phyloP scores from a whole-genome alignment of 164 flowering plant genomes.

The Litsea cubeba region DNA sequence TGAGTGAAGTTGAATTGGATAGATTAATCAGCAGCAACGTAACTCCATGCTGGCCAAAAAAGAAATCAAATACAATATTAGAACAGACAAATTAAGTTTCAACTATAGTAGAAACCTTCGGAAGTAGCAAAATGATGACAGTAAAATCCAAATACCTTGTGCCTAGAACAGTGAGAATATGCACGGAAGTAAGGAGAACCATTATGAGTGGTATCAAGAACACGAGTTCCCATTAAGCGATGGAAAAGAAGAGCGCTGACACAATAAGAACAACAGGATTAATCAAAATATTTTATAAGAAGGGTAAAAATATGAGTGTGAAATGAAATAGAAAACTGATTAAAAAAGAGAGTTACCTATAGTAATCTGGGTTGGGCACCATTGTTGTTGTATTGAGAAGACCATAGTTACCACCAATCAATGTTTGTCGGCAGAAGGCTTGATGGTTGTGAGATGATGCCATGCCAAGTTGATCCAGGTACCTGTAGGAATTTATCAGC shows the following conservation, averaged over 20 bases:
- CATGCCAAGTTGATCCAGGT: slow-evolving; percentile 74
- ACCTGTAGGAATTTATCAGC: slow-evolving; percentile 31
- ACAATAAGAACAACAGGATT: not conserved
- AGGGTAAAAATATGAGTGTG: not conserved
- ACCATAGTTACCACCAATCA: slow-evolving; percentile 76
- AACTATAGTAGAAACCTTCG: no score
- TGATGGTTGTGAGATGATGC: slow-evolving; percentile 45
- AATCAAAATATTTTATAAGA: not conserved
- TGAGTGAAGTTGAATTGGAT: slow-evolving; percentile 36
- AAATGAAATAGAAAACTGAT: slow-evolving; percentile 19
- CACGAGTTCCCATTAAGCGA: slow-evolving; percentile 59
- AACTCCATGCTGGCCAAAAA: slow-evolving; percentile 37
- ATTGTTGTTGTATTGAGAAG: slow-evolving; percentile 60
- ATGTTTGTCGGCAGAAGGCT: slow-evolving; percentile 61
- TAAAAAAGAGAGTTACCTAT: slow-evolving; percentile 37
- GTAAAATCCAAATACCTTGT: slow-evolving; percentile 21
- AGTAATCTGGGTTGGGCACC: slow-evolving; percentile 50
- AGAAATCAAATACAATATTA: not conserved
- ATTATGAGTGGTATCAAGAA: slow-evolving; percentile 28
- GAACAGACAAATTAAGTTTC: no score
- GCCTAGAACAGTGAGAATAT: slow-evolving; percentile 58
- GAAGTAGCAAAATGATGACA: no score
- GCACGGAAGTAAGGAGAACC: slow-evolving; percentile 42
- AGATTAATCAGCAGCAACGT: slow-evolving; percentile 48
- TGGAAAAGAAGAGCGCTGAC: slow-evolving; percentile 75